phyloP scores from a whole-genome alignment of 1,284 basidiomycete species.

The Coniophora puteana region DNA sequence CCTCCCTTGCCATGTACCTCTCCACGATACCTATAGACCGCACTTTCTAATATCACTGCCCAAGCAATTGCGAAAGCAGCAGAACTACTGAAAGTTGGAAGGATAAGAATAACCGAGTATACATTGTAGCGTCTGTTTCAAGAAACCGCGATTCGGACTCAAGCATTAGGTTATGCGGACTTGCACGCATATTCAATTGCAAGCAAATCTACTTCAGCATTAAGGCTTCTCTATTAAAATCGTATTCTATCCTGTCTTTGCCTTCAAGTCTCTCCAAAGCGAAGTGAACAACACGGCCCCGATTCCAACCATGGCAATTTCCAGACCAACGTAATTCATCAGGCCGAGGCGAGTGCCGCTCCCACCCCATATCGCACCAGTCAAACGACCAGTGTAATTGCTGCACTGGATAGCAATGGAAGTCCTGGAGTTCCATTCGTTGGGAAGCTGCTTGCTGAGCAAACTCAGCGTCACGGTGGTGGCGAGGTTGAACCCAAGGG shows the following conservation, averaged over 20 bases:
- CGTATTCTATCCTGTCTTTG: constrained; percentile 55
- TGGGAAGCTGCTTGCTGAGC: constrained; percentile 63
- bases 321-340: constrained; percentile 56
- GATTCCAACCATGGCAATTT: constrained; percentile 58
- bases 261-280: constrained; percentile 62
- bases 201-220: no score
- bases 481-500: constrained; percentile 67
- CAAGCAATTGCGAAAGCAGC: no score
- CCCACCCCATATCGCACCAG: constrained; percentile 67
- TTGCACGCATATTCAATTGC: no score
- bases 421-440: constrained; percentile 52
- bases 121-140: no score
- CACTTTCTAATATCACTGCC: constrained; percentile 4
- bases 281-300: constrained; percentile 50
- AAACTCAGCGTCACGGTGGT: constrained; percentile 64
- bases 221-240: no score
- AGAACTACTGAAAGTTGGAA: no score
- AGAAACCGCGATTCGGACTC: no score
- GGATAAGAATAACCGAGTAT: no score
- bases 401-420: constrained; percentile 64
- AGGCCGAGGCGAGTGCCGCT: constrained; percentile 64
- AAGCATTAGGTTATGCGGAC: no score
- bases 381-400: constrained; percentile 59
- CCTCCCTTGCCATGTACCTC: constrained; percentile 8
- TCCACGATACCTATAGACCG: constrained; percentile 26